Evolutionary conservation across 805 yeast genomes (phyloP).

Genomic region (Cyberlindnera galapagoensis): DNA sequence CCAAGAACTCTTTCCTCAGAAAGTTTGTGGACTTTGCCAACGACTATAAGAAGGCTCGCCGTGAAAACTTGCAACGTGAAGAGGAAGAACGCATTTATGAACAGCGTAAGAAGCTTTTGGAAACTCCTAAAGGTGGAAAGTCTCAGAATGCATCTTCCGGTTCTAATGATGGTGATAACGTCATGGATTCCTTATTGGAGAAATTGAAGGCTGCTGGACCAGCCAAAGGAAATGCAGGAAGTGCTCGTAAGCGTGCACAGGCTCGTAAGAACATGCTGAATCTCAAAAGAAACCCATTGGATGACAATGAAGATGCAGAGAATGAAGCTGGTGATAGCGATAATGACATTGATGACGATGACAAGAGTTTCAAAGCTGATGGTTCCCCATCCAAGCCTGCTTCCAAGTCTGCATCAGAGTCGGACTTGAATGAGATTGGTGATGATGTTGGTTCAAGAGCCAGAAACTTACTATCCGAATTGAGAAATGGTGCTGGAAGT

Average conservation of each 20-base stretch:
- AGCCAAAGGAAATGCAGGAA: slow-evolving; percentile 63
- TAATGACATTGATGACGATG: slow-evolving; percentile 15
- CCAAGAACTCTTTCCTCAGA: slow-evolving; percentile 53
- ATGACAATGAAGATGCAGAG: slow-evolving; percentile 12
- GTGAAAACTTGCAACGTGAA: slow-evolving; percentile 59
- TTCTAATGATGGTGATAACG: slow-evolving; percentile 36
- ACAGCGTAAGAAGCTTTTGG: slow-evolving; percentile 52
- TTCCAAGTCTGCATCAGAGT: neutral
- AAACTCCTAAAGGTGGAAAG: slow-evolving; percentile 24
- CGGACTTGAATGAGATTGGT: slow-evolving; percentile 11
- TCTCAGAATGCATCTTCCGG: too few species aligned
- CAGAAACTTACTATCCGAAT: slow-evolving; percentile 52
- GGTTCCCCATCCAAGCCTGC: slow-evolving; percentile 14
- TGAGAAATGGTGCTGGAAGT: slow-evolving; percentile 32
- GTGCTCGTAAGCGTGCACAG: slow-evolving; percentile 75
- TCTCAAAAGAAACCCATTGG: slow-evolving; percentile 22
- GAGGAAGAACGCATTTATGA: slow-evolving; percentile 62
- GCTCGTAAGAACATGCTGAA: slow-evolving; percentile 58
- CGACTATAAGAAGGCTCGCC: slow-evolving; percentile 58
- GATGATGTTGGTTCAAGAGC: slow-evolving; percentile 55
- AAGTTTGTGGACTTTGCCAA: slow-evolving; percentile 53
- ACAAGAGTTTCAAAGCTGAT: slow-evolving; percentile 2
- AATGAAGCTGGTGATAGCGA: slow-evolving; percentile 6
- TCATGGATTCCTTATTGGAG: slow-evolving; percentile 84
- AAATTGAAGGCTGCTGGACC: slow-evolving; percentile 85